A percentile compares a stretch with the other conserved stretches of the same genome.
These are phyloP conservation scores for Phytophthora chlamydospora DNA, from an alignment of 352 stramenopile species.

Conservation along the genomic window DNA sequence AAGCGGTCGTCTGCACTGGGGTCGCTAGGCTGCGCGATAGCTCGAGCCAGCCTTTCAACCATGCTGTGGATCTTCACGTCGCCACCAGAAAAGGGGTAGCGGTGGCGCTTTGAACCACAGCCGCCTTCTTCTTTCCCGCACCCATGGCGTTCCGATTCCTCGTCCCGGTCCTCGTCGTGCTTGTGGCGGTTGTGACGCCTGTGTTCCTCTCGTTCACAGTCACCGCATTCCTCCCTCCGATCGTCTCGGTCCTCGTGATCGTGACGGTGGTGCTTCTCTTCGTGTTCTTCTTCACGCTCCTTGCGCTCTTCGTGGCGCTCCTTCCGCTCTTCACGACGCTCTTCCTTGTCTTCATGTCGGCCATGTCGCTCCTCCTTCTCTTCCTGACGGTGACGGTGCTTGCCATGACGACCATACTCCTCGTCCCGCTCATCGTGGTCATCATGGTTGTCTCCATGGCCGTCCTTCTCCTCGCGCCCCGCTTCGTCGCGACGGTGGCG, in stretches of 20 bases:
- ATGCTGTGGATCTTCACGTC: conserved; percentile 31
- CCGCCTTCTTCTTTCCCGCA: conserved; percentile 15
- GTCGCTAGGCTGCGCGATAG: conserved; percentile 30
- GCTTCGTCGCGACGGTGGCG: conserved; percentile 14
- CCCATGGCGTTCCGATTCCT: conserved; percentile 7
- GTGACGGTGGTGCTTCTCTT: conserved; percentile 9
- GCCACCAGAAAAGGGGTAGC: conserved; percentile 35
- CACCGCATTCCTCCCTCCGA: conserved; percentile 11
- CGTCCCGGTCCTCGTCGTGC: conserved; percentile 18
- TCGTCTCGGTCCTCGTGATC: conserved; percentile 16
- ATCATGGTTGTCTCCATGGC: background rate
- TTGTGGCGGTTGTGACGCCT: conserved; percentile 18
- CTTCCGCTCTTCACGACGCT: conserved; percentile 8
- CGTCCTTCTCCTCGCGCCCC: background rate
- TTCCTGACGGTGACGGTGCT: conserved; percentile 16
- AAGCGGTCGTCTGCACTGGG: conserved; percentile 49
- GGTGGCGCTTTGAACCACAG: conserved; percentile 16
- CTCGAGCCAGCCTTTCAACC: conserved; percentile 33
- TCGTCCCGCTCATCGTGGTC: conserved; percentile 2
- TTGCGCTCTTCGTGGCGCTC: conserved; percentile 10
- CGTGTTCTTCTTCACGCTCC: conserved; percentile 13
- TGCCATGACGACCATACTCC: background rate
- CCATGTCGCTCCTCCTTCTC: conserved; percentile 4
- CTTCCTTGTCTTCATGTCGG: background rate
- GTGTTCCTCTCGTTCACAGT: conserved; percentile 17